These are phyloP conservation scores for Earliella scabrosa DNA, from an alignment of 1,284 basidiomycete genomes.

Conservation along the genomic window DNA sequence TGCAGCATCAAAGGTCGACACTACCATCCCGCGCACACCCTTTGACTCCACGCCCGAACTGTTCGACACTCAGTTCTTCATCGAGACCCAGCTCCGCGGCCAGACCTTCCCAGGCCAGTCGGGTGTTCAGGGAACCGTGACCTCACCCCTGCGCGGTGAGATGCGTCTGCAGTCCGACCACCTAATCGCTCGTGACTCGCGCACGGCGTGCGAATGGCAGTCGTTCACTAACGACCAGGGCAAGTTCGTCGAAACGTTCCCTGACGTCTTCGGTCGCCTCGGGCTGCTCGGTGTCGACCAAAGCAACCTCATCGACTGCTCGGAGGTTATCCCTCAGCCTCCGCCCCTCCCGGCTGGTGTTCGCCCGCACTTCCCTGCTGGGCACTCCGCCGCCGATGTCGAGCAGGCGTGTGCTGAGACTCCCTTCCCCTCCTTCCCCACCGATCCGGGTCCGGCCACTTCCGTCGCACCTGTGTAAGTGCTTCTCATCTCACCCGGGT, in stretches of 20 bases:
- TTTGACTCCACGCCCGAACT: slow-evolving; percentile 4
- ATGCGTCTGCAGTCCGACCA: slow-evolving; percentile 14
- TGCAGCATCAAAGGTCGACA: background rate
- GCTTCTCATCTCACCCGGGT: no score
- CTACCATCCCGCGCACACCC: slow-evolving; percentile 2
- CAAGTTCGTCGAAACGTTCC: background rate
- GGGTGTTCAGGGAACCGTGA: slow-evolving; percentile 5
- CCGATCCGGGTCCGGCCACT: slow-evolving; percentile 4
- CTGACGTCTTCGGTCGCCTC: background rate
- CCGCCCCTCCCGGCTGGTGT: background rate
- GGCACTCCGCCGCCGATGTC: background rate
- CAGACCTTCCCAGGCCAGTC: slow-evolving; percentile 2
- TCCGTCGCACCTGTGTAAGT: slow-evolving; percentile 2
- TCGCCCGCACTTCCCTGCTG: no score
- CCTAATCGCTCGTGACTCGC: slow-evolving; percentile 5
- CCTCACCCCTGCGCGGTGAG: slow-evolving; percentile 4
- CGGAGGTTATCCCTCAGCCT: background rate
- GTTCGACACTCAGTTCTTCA: slow-evolving; percentile 9
- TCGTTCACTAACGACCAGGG: background rate
- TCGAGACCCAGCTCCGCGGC: slow-evolving; percentile 4
- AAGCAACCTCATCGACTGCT: background rate
- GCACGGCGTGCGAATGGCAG: background rate
- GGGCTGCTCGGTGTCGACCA: background rate
- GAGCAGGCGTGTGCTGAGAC: slow-evolving; percentile 3
- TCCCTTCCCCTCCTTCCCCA: slow-evolving; percentile 3